Evolutionary conservation across 768 basidiomycete genomes (phyloP), one percentile per base, ranked within the genome.

Genomic region (Naganishia vishniacii): DNA sequence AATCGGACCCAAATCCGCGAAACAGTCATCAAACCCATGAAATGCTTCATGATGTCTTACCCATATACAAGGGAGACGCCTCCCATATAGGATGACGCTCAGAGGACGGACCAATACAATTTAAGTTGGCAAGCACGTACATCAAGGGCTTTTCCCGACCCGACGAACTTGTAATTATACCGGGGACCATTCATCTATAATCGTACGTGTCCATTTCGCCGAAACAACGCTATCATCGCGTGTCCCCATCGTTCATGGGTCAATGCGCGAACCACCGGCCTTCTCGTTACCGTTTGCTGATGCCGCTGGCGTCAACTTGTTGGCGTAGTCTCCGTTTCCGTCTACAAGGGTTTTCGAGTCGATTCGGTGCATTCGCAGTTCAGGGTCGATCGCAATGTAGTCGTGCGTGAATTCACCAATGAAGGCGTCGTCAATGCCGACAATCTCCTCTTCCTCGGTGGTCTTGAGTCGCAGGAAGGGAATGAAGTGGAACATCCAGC

Each of bases 371-470:
- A 76, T 59, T 48, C 79, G 74, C 25, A 83, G 74, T 67, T 83
- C 83, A 7, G 79, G 72, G 42, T 89, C 88, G 53, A 89, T 74
- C 12, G 86, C 87, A 32, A 91, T 88, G 67, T 89, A 91, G 77
- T 91, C 88, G 70, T 89, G 90, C 1, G 88, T 86, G 67, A 85
- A 91, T 79, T 93, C 91, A 67, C 90, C 91, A 83, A 91, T 86
- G 80, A 92, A 87, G 1, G 85, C 70, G 42, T 78, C 77, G 64
- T 78, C 77, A 65, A 78, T 73, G 60, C 77, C 77, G 66, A 78
- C 70, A 45, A 78, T 77, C 70, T 78, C 76, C 45, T 71, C 74
- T 61, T 78, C 77, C 53, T 77, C 76, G 29, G 65, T 48, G 7
- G 71, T 66, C 49, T 76, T 67, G 15, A 78, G 71, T 41, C 73